Evolutionary conservation across 1,139 yeast species (phyloP), one percentile per base, ranked within the genome.

Genomic region (Protomyces pachydermus): DNA sequence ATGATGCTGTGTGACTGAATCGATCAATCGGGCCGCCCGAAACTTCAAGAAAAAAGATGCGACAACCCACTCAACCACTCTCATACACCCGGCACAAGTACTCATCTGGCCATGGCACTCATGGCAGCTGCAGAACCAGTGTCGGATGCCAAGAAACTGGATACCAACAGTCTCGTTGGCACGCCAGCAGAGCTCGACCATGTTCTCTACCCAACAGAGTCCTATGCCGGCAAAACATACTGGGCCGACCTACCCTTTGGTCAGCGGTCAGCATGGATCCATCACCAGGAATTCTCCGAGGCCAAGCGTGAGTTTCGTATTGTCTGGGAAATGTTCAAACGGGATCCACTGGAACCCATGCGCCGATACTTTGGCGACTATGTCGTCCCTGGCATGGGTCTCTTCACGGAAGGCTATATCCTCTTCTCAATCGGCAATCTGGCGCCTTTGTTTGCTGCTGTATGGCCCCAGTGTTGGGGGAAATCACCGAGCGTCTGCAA

Each of bases 371-470:
- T 75, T 65, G 70, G 75, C 66, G 72, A 74, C 67, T 71, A 72
- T 56, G 76, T 75, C 37, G 68, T 75, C 28, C 77, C 78, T 28
- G 78, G 78, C 67, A 74, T 75, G 35, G 78, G 78, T 67, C 70
- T 75, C 28, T 72, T 74, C 64, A 72, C 75, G 38, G 78, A 75
- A 68, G 78, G 78, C 65, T 75, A 74, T 67, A 77, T 75, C 45
- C 70, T 75, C 52, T 75, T 75, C 71, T 74, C 77, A n/a, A 73
- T 75, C 60, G 78, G 78, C 67, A 75, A 74, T 68, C 70, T 73
- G 65, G 70, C 68, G 53, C 68, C 72, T 14, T 68, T 72, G 62
- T 76, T 73, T 68, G 63, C 70, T 23, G 73, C 69, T 37, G 77
- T 71, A 23, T 75, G 77, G 77, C 78, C 78, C 46, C 67, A 70